Conservation (phyloP, 2,329 filamentous ascomycete genomes). For the Aspergillus sp. region DNA sequence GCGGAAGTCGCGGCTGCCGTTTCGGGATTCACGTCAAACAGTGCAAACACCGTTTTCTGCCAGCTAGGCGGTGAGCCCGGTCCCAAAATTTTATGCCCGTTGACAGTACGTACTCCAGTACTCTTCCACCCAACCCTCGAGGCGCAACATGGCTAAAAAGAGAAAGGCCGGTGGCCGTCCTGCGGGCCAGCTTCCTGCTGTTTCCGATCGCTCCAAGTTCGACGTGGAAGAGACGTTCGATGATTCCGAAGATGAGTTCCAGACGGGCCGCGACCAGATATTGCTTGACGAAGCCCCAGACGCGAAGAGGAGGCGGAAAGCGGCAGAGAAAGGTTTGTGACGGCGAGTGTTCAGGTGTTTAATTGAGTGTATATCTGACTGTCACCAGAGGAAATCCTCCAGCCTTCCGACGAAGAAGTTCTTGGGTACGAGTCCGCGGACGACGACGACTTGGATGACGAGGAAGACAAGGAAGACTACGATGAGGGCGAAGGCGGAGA, state of each 20-base stretch:
- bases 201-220: constrained; percentile 24
- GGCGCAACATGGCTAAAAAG: constrained; percentile 43
- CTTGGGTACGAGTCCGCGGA: constrained; percentile 43
- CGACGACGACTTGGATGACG: constrained; percentile 36
- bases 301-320: constrained; percentile 65
- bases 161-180: constrained; percentile 57
- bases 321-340: constrained; percentile 54
- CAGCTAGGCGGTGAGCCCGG: constrained; percentile 22
- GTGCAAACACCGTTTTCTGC: constrained; percentile 15
- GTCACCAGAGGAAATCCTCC: constrained; percentile 45
- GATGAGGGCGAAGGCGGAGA: constrained; percentile 38
- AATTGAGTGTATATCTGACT: constrained; percentile 14
- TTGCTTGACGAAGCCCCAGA: constrained; percentile 71
- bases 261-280: constrained; percentile 76
- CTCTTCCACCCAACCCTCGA: background rate
- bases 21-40: constrained; percentile 1
- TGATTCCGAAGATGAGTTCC: constrained; percentile 90
- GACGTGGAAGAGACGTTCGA: constrained; percentile 63
- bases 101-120: constrained; percentile 6
- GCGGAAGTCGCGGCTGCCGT: background rate
- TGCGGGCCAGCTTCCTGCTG: constrained; percentile 18
- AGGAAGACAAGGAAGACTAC: constrained; percentile 28
- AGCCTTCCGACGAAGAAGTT: constrained; percentile 55
- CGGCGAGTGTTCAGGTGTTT: background rate
- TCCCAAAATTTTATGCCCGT: constrained; percentile 28